Evolutionary conservation across 495 filamentous ascomycete species (phyloP), one percentile per base, ranked within the genome.

Genomic region (Hypoxylon perforatum): DNA sequence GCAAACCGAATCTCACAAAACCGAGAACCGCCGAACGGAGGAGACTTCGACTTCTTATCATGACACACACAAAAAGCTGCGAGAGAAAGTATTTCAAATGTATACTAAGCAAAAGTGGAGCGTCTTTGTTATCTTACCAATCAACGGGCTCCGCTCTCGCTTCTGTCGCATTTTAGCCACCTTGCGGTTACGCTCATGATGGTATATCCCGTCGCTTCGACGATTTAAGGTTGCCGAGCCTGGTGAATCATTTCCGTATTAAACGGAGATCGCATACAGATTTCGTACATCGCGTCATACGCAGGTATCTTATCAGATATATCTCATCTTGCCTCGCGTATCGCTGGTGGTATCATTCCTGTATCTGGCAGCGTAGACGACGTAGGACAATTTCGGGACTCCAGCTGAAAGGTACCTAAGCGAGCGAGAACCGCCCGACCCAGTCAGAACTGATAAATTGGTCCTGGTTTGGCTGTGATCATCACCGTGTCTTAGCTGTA

Each of bases 21-120:
- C 6, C 46, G 46, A 30, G 51, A 53, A 53, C 11, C 46, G 39
- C 52, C 39, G 47, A n/a, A 28, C 28, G 38, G 36, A 49, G 50
- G 57, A 52, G 33, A 9, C 14, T 25, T 56, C 47, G 33, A 60
- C 35, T 50, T 55, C 63, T 69, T 69, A 69, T 69, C 57, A 39
- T 44, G 30, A 58, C 41, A 25, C 3, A 8, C 19, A 8, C 19
- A 8, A 47, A 8, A 47, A 47, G 1, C 39, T 52, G 47, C 8
- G 41, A 21, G 47, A 33, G 25, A 41, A 48, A 55, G 53, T 48
- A 68, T 68, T 68, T 63, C 47, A 57, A 69, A 63, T 60, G 55
- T 60, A 45, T 63, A 63, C 55, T 69, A 69, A 69, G 65, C 65
- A 46, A 47, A 59, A 63, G 65, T 63, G 65, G 59, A 35, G 54